These are phyloP conservation scores for Hibiscus trionum DNA, from an alignment of 345 rosid species.

Conservation along the genomic window DNA sequence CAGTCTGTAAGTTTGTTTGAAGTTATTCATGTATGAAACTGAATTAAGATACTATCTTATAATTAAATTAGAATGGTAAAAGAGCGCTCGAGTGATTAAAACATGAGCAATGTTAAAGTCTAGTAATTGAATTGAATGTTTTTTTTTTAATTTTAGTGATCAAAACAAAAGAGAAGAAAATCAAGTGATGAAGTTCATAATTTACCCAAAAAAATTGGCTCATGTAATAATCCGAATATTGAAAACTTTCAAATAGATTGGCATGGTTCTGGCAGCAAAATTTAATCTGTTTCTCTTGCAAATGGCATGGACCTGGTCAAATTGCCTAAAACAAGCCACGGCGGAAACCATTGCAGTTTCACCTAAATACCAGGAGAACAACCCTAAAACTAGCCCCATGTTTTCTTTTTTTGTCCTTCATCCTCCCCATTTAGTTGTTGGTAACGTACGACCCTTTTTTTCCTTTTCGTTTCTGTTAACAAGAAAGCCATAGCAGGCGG, in stretches of 20 bases:
- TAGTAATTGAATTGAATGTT: no score
- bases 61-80: no score
- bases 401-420: neutral
- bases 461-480: neutral
- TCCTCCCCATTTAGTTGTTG: neutral
- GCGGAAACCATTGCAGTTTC: neutral
- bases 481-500: neutral
- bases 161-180: no score
- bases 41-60: no score
- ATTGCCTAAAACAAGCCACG: conserved; percentile 7
- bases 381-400: neutral
- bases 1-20: no score
- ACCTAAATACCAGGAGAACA: neutral
- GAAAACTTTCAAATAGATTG: neutral
- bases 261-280: neutral
- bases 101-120: no score
- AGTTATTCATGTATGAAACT: no score
- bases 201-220: no score
- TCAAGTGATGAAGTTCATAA: no score
- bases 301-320: conserved; percentile 1
- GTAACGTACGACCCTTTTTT: neutral
- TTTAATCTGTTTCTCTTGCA: neutral
- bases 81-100: no score
- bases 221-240: no score
- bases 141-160: no score